Percentiles rank a stretch among this genome's conserved stretches.
Conservation (phyloP, 176 grass and related monocot genomes). For the Coix lacrymajobi region DNA sequence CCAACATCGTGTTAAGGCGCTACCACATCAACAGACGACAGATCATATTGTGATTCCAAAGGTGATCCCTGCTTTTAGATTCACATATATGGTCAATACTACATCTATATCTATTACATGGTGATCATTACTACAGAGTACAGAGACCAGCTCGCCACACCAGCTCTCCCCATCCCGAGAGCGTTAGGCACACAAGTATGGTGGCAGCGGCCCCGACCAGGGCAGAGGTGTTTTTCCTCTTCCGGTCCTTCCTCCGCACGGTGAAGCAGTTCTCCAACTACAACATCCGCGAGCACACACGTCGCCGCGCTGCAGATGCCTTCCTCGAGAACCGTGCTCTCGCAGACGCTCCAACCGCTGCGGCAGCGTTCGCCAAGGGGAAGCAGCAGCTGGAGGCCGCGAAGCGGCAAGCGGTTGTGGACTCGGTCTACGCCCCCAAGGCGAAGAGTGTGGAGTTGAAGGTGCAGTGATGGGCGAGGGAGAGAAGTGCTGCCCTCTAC, state of each 20-base stretch:
- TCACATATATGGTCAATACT: no score
- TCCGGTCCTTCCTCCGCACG: slow-evolving; percentile 63
- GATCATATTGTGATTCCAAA: no score
- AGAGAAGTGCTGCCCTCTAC: not conserved
- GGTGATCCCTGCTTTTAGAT: no score
- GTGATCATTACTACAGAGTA: no score
- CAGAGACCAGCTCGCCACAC: no score
- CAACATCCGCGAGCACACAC: slow-evolving; percentile 82
- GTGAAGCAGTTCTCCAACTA: slow-evolving; percentile 66
- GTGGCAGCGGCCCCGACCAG: slow-evolving; percentile 33
- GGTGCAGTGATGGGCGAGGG: slow-evolving; percentile 22
- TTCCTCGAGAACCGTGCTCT: slow-evolving; percentile 67
- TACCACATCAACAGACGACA: no score
- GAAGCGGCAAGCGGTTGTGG: slow-evolving; percentile 65
- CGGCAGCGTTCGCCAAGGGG: slow-evolving; percentile 53
- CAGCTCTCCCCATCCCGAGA: not conserved
- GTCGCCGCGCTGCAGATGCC: slow-evolving; percentile 46
- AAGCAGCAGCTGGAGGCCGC: slow-evolving; percentile 69
- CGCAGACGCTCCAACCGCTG: slow-evolving; percentile 32
- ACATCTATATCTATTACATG: no score
- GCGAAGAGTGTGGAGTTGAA: slow-evolving; percentile 73
- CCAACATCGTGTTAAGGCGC: no score
- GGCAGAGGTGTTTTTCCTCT: slow-evolving; percentile 53
- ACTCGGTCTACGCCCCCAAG: slow-evolving; percentile 75
- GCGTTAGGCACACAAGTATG: slow-evolving; percentile 20